Evolutionary conservation across 139 green algal genomes (phyloP), one percentile per base, ranked within the genome.

Genomic region (Axilococcus clingmanii): DNA sequence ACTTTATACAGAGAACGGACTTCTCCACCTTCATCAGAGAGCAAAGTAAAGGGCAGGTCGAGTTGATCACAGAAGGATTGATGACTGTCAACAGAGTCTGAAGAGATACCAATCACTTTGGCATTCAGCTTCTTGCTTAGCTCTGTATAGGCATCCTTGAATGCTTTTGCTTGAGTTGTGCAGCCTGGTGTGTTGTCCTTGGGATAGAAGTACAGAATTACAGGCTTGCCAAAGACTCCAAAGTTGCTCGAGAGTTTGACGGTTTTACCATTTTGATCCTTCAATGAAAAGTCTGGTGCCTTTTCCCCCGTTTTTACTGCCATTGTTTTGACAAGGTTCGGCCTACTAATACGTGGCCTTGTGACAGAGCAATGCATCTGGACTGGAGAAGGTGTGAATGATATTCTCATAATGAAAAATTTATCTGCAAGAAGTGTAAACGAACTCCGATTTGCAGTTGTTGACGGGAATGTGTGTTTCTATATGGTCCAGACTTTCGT

Each of bases 111-210:
- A 30, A 46, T 46, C 6, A 55, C 47, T 22, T 55, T 48, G n/a
- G 47, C 47, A 8, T 17, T 2, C 9, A 19, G 12, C 22, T 55
- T 55, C 19, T 45, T 20, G n/a, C n/a, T n/a, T 7, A 55, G 19
- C 17, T 41, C 17, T 5, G 32, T 7, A 27, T 45, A 55, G 19
- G 32, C 33, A 24, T 55, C 47, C 24, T 24, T 20, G 9, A 55
- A 55, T 11, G 40, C 40, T 20, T 55, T 55, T 7, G 47, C 47
- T 22, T 55, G 20, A 3, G 12, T 15, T 43, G 47, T 55, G 25
- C 47, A 55, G 19, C 47, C 47, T 25, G 47, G 47, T 7, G 47
- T 55, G 20, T 55, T 55, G 19, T 55, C 47, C 44, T 55, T 55
- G 2, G 47, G 47, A 24, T 55, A 55, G 19, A 55, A 55, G 20